Evolutionary conservation across 768 basidiomycete genomes (phyloP).

Genomic region (Boletus coccyginus): DNA sequence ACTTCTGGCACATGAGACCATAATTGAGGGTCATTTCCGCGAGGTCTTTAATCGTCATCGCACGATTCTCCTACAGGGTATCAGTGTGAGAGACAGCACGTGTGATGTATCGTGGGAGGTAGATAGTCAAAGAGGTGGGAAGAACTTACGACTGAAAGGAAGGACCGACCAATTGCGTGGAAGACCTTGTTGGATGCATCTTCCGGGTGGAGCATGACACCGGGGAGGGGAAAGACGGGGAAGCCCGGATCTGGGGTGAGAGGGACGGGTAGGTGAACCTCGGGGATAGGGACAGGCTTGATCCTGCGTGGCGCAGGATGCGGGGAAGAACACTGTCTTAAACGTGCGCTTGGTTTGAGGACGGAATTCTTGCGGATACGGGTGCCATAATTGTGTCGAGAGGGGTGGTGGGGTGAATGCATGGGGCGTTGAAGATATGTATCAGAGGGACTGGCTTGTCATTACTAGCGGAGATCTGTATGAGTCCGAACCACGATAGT

Average conservation of each 20-base stretch:
- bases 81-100: constrained; percentile 12
- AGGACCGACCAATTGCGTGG: constrained; percentile 67
- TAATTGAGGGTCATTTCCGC: constrained; percentile 64
- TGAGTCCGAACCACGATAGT: constrained; percentile 32
- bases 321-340: constrained; percentile 41
- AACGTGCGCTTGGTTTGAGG: constrained; percentile 52
- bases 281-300: constrained; percentile 30
- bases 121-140: constrained; percentile 5
- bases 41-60: constrained; percentile 85
- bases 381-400: constrained; percentile 48
- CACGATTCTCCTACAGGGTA: constrained; percentile 62
- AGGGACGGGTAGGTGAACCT: constrained; percentile 18
- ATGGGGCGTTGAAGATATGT: constrained; percentile 14
- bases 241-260: constrained; percentile 18
- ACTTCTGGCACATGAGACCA: constrained; percentile 79
- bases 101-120: constrained; percentile 15
- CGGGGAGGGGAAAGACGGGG: constrained; percentile 56
- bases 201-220: constrained; percentile 69
- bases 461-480: constrained; percentile 18
- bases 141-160: constrained; percentile 66
- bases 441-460: constrained; percentile 17
- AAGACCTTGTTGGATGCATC: constrained; percentile 73
- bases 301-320: constrained; percentile 34
- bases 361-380: constrained; percentile 51
- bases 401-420: constrained; percentile 11